Percentiles rank a stretch among this genome's conserved stretches.
These are phyloP conservation scores for Hansenula lynferdii DNA, from an alignment of 1,139 yeast genomes.

Conservation along the genomic window DNA sequence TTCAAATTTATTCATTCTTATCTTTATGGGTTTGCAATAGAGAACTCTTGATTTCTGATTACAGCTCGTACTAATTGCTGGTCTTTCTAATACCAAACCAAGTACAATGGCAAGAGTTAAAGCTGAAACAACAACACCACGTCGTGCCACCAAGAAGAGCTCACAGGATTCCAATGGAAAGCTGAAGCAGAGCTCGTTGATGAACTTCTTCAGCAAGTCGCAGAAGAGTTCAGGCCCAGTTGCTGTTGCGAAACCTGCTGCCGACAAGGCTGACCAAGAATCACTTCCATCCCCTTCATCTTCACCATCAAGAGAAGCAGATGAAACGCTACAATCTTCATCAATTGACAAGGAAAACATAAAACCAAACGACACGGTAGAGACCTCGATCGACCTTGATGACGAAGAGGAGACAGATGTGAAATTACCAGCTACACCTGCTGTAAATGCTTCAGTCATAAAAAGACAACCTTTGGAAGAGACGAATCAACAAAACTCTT, in stretches of 20 bases:
- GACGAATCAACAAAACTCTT: constrained; percentile 1
- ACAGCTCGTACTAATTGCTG: too few relatives aligned
- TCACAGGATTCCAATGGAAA: constrained; percentile 5
- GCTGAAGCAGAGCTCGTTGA: constrained; percentile 10
- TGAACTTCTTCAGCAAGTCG: constrained; percentile 12
- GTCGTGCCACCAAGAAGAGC: neutral
- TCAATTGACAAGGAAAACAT: constrained; percentile 6
- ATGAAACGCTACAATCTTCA: neutral
- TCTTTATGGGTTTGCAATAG: too few relatives aligned
- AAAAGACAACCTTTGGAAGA: constrained; percentile 15
- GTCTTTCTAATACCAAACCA: too few relatives aligned
- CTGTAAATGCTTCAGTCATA: constrained; percentile 6
- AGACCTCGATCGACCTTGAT: neutral
- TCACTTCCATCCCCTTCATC: constrained; percentile 14
- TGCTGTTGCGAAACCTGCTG: neutral
- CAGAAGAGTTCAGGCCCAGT: neutral
- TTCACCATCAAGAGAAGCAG: constrained; percentile 12
- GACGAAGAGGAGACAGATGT: neutral
- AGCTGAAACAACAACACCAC: constrained; percentile 3
- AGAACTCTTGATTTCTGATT: too few relatives aligned
- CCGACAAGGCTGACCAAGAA: neutral
- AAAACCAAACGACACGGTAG: neutral
- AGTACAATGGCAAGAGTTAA: constrained; percentile 1
- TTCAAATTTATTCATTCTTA: too few relatives aligned
- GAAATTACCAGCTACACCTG: constrained; percentile 3